Conservation (phyloP, 495 filamentous ascomycete genomes). For the Parmelia sp. region DNA sequence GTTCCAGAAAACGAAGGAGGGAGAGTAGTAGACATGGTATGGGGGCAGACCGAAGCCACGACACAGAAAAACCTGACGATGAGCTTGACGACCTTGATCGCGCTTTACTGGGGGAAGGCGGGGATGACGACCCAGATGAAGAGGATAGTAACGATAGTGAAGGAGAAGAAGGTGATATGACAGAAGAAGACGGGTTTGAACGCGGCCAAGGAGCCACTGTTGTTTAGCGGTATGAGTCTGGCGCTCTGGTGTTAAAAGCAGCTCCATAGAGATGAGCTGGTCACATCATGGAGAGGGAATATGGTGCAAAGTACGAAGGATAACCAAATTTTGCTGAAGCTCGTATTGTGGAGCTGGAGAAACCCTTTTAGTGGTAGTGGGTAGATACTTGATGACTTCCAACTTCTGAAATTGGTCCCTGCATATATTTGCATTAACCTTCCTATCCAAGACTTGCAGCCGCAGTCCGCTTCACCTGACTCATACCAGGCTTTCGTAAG, state of each 20-base stretch:
- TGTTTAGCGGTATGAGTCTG: slow-evolving; percentile 8
- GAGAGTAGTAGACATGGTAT: slow-evolving; percentile 3
- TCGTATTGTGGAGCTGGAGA: background rate
- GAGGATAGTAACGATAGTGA: slow-evolving; percentile 35
- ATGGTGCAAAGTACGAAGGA: background rate
- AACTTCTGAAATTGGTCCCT: background rate
- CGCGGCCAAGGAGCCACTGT: slow-evolving; percentile 1
- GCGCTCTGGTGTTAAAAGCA: slow-evolving; percentile 8
- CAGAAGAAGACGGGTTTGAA: slow-evolving; percentile 32
- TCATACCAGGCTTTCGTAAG: background rate
- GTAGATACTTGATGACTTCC: background rate
- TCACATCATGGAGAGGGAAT: no score
- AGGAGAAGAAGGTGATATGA: slow-evolving; percentile 40
- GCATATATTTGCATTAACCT: slow-evolving; percentile 1
- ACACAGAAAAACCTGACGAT: slow-evolving; percentile 39
- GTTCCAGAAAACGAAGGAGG: slow-evolving; percentile 8
- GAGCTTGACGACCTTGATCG: slow-evolving; percentile 50
- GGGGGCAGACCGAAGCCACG: slow-evolving; percentile 31
- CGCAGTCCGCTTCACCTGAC: background rate
- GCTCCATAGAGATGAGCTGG: background rate
- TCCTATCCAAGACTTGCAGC: background rate
- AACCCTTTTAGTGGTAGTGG: background rate
- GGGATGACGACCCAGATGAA: slow-evolving; percentile 40
- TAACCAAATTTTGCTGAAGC: background rate
- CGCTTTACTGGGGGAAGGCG: slow-evolving; percentile 45